These are phyloP conservation scores for Fusarium newnesense DNA, from an alignment of 2,329 filamentous ascomycete genomes.

Conservation along the genomic window DNA sequence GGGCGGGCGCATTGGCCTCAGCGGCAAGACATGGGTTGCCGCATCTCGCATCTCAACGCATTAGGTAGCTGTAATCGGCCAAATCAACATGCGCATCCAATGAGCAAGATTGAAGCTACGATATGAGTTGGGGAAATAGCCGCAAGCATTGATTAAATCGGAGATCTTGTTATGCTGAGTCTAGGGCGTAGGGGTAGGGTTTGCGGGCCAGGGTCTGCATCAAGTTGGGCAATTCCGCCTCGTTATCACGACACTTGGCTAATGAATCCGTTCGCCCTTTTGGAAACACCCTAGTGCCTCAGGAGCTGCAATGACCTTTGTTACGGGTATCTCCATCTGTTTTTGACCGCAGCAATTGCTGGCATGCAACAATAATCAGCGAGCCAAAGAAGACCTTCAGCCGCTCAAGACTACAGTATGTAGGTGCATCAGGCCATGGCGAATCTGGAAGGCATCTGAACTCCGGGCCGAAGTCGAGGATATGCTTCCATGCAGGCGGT, in stretches of 20 bases:
- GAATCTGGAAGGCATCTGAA: slow-evolving; percentile 30
- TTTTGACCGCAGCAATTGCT: background rate
- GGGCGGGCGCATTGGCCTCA: slow-evolving; percentile 36
- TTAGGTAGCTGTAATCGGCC: slow-evolving; percentile 17
- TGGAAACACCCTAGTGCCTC: slow-evolving; percentile 16
- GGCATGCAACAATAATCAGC: background rate
- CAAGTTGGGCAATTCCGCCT: slow-evolving; percentile 18
- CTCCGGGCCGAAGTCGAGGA: slow-evolving; percentile 31
- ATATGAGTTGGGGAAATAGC: slow-evolving; percentile 10
- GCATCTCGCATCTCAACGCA: slow-evolving; percentile 29
- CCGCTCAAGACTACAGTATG: background rate
- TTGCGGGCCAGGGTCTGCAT: slow-evolving; percentile 7
- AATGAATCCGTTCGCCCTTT: slow-evolving; percentile 10
- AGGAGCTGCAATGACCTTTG: slow-evolving; percentile 2
- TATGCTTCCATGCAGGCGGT: slow-evolving; percentile 36
- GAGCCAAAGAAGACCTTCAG: background rate
- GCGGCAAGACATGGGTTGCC: slow-evolving; percentile 28
- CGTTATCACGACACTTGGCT: background rate
- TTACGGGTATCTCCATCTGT: slow-evolving; percentile 2
- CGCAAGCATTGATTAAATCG: slow-evolving; percentile 15
- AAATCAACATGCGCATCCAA: slow-evolving; percentile 15
- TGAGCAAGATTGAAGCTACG: slow-evolving; percentile 1
- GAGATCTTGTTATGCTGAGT: slow-evolving; percentile 20
- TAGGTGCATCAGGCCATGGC: slow-evolving; percentile 6
- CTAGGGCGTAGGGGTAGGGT: slow-evolving; percentile 30